Evolutionary conservation across 2,329 filamentous ascomycete genomes (phyloP), one percentile per base, ranked within the genome.

Genomic region (Periconia digitata): DNA sequence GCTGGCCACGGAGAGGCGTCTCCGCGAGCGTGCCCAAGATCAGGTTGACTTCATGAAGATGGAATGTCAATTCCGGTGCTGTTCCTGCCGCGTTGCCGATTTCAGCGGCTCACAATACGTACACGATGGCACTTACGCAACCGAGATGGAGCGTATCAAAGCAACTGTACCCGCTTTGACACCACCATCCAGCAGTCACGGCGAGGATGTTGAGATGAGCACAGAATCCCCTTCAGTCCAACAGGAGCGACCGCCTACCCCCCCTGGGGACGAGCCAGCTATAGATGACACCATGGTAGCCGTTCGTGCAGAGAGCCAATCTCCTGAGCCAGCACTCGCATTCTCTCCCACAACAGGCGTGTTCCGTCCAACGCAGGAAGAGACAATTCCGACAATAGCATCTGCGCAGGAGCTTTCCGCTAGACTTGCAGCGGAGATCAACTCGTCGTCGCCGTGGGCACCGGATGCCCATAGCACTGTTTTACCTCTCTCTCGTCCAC

Each of bases 21-120:
- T 85, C 46, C 85, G 87, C 8, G 79, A 87, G 53, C 81, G 86
- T 7, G 86, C 87, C 0, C 78, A 86, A 54, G 87, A 90, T 51
- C 82, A 87, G 62, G 78, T 90, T 40, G 86, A 91, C 24, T 92
- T 90, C 69, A 76, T 92, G 65, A 83, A 89, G 63, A 80, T 87
- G 46, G 88, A 92, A 67, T 90, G 86, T 66, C 79, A 83, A 42
- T 79, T 91, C 55, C 79, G 80, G 40, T 84, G 81, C 69, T 90
- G 87, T 72, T 75, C 80, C 1, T 86, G 85, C 63, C 79, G 61
- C 52, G 67, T 72, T 58, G 67, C 69, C 10, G 66, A 72, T 54
- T 62, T 64, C 40, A 60, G 69, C 39, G 59, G 71, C 65, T 69
- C 67, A 66, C 45, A 67, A 47, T 63, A 74, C 59, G 59, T 73